Conservation (phyloP, 2,329 filamentous ascomycete species). For the Eurotiales sp. region DNA sequence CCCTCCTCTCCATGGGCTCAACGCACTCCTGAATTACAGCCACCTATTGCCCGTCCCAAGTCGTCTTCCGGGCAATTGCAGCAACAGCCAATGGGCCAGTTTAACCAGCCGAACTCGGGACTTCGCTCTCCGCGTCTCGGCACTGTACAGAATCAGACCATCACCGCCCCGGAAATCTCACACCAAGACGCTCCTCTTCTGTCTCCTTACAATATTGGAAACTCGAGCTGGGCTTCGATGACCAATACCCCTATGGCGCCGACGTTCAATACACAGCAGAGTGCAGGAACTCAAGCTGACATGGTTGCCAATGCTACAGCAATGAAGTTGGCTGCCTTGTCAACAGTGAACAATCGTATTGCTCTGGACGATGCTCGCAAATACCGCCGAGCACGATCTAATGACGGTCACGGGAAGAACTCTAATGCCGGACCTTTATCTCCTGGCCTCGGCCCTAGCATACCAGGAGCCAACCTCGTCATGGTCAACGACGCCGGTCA, state of each 20-base stretch:
- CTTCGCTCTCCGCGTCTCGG: conserved; percentile 76
- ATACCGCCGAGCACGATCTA: conserved; percentile 85
- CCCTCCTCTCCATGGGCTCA: conserved; percentile 79
- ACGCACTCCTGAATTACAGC: conserved; percentile 47
- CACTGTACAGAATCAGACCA: conserved; percentile 78
- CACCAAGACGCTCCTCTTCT: conserved; percentile 73
- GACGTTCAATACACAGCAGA: conserved; percentile 65
- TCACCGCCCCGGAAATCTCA: conserved; percentile 66
- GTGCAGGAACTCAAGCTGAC: conserved; percentile 70
- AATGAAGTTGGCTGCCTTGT: conserved; percentile 96
- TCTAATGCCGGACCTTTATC: conserved; percentile 55
- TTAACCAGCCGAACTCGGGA: conserved; percentile 74
- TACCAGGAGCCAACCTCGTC: conserved; percentile 73
- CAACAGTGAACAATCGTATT: conserved; percentile 97
- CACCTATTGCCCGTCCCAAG: conserved; percentile 64
- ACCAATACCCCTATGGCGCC: conserved; percentile 94
- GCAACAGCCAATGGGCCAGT: conserved; percentile 80
- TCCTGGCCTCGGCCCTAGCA: conserved; percentile 60
- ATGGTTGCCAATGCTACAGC: conserved; percentile 99
- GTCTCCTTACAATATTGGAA: conserved; percentile 72
- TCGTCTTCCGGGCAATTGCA: conserved; percentile 62
- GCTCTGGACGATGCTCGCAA: conserved; percentile 95
- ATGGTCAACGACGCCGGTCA: conserved; percentile 96
- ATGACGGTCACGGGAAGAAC: conserved; percentile 60
- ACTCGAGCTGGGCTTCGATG: conserved; percentile 98